These are phyloP conservation scores for Helianthus tuberosus DNA, from an alignment of 129 eudicot species.

Conservation along the genomic window DNA sequence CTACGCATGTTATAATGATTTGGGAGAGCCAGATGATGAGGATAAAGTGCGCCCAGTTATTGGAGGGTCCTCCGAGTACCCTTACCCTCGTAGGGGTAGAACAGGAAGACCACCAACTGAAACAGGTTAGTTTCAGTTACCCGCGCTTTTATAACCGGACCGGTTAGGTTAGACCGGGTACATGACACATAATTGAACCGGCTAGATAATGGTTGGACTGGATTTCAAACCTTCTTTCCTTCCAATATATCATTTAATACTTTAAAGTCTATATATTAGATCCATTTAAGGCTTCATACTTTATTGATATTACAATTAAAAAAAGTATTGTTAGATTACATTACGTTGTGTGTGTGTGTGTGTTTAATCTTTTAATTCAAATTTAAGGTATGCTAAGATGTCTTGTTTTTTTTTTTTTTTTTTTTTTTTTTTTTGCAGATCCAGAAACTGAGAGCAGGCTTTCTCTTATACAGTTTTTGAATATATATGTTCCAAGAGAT, in stretches of 20 bases:
- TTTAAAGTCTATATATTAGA: no score
- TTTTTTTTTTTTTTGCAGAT: conserved; percentile 37
- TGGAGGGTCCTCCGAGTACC: conserved; percentile 44
- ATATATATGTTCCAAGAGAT: conserved; percentile 62
- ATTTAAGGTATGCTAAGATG: neutral
- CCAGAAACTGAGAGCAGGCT: conserved; percentile 52
- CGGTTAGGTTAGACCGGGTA: no score
- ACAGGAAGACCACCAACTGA: conserved; percentile 59
- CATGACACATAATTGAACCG: no score
- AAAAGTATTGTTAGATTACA: no score
- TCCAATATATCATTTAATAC: no score
- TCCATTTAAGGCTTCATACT: no score
- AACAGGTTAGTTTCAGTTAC: conserved; percentile 31
- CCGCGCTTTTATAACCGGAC: neutral
- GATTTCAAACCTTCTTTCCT: no score
- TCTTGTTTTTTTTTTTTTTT: conserved; percentile 1
- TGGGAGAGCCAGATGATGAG: conserved; percentile 46
- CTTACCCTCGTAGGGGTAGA: conserved; percentile 56
- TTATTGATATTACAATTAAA: no score
- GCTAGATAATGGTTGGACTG: no score
- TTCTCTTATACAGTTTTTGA: conserved; percentile 30
- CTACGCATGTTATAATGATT: conserved; percentile 48
- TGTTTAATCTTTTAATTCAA: no score
- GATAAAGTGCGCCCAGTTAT: conserved; percentile 37
- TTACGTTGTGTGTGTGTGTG: no score